Base-by-base conservation (phyloP, 1,284 basidiomycete genomes). In the Mycosarcoma maydis region DNA sequence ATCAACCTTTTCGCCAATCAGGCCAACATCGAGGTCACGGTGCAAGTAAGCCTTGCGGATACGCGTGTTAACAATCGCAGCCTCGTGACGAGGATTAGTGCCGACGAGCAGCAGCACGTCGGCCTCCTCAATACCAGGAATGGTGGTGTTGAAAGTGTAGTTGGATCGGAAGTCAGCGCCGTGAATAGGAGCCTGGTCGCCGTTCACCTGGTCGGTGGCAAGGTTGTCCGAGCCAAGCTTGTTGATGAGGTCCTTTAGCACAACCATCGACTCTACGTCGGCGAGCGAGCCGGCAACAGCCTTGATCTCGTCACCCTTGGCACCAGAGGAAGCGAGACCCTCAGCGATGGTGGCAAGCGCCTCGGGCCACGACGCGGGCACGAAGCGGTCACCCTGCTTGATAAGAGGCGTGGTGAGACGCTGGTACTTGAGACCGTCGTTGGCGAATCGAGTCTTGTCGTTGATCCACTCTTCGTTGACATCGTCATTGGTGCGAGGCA, bases 381-480 rank as follows among this genome's bases (percentile, higher is more conserved):
- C 90, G 80, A 98, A 98, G 40, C 93, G 89, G 83, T 95, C 93
- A 34, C 92, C 94, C 75, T 90, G 87, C 82, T 94, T 92, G 77
- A 98, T 85, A 34, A 98, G 87, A 8, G 96, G 96, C 1, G 89
- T 90, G 14, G 94, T 98, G 77, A 99, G 85, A 32, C 95, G 90
- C 83, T 99, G 96, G 87, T 92, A 95, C 78, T 90, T 90, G 47
- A 99, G 87, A 37, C 96, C 96, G 77, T 99, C 96, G 82, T 92
- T 91, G 2, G 95, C 92, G 83, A 92, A 95, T 64, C 96, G 91
- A 2, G 95, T 95, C 87, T 98, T 98, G 87, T 99, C 95, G 83
- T 89, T 94, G 83, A 99, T 96, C 95, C 96, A 98, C 84, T 99
- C 96, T 85, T 99, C 96, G 83, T 99, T 99, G 65, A 99, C 90